Percentiles rank a stretch among this genome's conserved stretches.
Conservation (phyloP, 2,329 filamentous ascomycete species). For the Hymenoscyphus fructigenus region DNA sequence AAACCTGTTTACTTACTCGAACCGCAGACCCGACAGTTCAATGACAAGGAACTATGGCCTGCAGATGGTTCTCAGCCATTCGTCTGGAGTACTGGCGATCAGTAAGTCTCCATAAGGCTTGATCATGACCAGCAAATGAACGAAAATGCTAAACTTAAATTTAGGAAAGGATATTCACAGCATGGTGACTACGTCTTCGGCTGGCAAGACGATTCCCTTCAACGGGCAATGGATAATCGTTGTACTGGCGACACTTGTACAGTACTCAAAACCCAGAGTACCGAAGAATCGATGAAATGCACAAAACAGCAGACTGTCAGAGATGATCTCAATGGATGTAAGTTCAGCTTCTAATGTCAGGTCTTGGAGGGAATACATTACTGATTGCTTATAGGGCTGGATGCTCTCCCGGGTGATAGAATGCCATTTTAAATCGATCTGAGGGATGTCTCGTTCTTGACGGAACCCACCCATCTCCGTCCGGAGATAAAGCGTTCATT, state of each 20-base stretch:
- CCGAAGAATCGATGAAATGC: slow-evolving; percentile 15
- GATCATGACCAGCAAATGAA: background rate
- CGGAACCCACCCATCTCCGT: too few species aligned
- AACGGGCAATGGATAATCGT: slow-evolving; percentile 47
- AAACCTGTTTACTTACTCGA: background rate
- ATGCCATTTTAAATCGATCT: background rate
- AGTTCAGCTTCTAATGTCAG: background rate
- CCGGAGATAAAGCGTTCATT: too few species aligned
- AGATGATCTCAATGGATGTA: slow-evolving; percentile 17
- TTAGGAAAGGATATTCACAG: slow-evolving; percentile 44
- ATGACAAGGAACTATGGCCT: slow-evolving; percentile 37
- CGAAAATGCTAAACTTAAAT: background rate
- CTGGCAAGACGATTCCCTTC: slow-evolving; percentile 49
- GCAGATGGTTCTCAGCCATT: slow-evolving; percentile 45
- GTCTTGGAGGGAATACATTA: background rate
- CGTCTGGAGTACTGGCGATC: slow-evolving; percentile 45
- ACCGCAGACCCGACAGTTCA: slow-evolving; percentile 13
- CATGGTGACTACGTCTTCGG: slow-evolving; percentile 54
- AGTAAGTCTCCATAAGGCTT: slow-evolving; percentile 18
- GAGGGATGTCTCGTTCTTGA: too few species aligned
- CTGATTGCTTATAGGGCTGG: slow-evolving; percentile 1
- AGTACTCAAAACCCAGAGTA: slow-evolving; percentile 13
- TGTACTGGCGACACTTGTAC: slow-evolving; percentile 12
- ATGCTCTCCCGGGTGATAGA: slow-evolving; percentile 1
- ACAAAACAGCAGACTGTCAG: slow-evolving; percentile 11